Percentiles rank a stretch among this genome's conserved stretches.
phyloP scores from a whole-genome alignment of 2,329 filamentous ascomycete species.

The Botrytis hyacinthi region DNA sequence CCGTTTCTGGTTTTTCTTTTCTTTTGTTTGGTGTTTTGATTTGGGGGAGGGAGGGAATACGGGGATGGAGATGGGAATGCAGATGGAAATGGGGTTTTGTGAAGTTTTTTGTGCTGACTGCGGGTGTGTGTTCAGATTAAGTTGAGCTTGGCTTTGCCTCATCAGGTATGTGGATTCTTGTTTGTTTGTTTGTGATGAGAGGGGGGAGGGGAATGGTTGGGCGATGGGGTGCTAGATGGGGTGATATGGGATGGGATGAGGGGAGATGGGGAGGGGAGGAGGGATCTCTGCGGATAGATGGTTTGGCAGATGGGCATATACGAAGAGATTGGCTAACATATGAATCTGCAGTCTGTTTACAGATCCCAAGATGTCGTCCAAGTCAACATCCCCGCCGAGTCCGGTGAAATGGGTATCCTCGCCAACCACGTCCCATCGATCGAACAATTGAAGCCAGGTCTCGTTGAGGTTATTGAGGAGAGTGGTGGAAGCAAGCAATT shows the following conservation, averaged over 20 bases:
- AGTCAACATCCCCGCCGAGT: slow-evolving; percentile 98
- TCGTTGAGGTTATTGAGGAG: slow-evolving; percentile 96
- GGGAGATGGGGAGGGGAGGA: neutral
- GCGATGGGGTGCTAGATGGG: neutral
- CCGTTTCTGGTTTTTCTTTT: neutral
- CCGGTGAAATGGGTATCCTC: slow-evolving; percentile 98
- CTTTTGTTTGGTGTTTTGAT: neutral
- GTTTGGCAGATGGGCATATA: neutral
- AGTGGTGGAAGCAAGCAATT: slow-evolving; percentile 87
- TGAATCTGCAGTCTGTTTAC: slow-evolving; percentile 63
- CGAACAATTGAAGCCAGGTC: slow-evolving; percentile 96
- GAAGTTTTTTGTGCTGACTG: slow-evolving; percentile 28
- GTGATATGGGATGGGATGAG: neutral
- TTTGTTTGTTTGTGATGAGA: slow-evolving; percentile 1
- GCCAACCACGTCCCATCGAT: slow-evolving; percentile 98
- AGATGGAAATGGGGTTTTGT: neutral
- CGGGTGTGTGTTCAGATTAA: slow-evolving; percentile 63
- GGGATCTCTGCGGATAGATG: neutral
- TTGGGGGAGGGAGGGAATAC: neutral
- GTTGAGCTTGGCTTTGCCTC: slow-evolving; percentile 94
- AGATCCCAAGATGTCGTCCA: slow-evolving; percentile 74
- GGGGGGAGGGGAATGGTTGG: neutral
- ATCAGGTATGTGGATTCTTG: slow-evolving; percentile 72
- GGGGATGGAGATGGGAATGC: too few relatives aligned
- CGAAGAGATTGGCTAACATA: slow-evolving; percentile 29